Percentiles rank a stretch among this genome's conserved stretches.
Conservation (phyloP, 768 basidiomycete species). For the Dioszegia crocea region DNA sequence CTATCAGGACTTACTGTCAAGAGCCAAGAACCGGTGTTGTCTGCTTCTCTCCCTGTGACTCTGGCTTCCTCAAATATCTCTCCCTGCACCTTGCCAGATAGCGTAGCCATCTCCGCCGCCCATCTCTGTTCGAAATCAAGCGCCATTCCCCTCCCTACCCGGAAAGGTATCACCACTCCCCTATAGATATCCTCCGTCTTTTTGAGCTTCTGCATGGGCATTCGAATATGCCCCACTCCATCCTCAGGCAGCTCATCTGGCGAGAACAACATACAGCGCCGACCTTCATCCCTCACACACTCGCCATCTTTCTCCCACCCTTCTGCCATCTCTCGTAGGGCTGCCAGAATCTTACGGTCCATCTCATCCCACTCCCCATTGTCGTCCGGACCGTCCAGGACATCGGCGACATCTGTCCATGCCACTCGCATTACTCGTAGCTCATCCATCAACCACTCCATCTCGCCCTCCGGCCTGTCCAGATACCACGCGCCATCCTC, state of each 20-base stretch:
- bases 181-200: conserved; percentile 17
- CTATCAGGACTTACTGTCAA: conserved; percentile 25
- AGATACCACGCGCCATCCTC: conserved; percentile 17
- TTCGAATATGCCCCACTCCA: background rate
- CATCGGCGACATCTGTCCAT: conserved; percentile 40
- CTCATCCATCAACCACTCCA: conserved; percentile 18
- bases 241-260: background rate
- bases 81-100: conserved; percentile 15
- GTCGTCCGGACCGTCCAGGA: conserved; percentile 22
- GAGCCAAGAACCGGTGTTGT: conserved; percentile 26
- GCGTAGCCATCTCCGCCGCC: conserved; percentile 10
- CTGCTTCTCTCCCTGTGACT: conserved; percentile 3
- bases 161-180: conserved; percentile 23
- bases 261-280: background rate
- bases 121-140: conserved; percentile 23
- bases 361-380: conserved; percentile 18
- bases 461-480: conserved; percentile 4
- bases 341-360: conserved; percentile 19
- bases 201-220: background rate
- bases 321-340: conserved; percentile 25
- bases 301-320: conserved; percentile 20
- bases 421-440: conserved; percentile 26
- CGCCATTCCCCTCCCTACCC: conserved; percentile 7
- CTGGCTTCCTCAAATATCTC: conserved; percentile 32
- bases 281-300: conserved; percentile 14